Percentiles rank a stretch among this genome's conserved stretches.
phyloP scores from a whole-genome alignment of 2,329 filamentous ascomycete genomes.

The Botrytis pseudocinerea region DNA sequence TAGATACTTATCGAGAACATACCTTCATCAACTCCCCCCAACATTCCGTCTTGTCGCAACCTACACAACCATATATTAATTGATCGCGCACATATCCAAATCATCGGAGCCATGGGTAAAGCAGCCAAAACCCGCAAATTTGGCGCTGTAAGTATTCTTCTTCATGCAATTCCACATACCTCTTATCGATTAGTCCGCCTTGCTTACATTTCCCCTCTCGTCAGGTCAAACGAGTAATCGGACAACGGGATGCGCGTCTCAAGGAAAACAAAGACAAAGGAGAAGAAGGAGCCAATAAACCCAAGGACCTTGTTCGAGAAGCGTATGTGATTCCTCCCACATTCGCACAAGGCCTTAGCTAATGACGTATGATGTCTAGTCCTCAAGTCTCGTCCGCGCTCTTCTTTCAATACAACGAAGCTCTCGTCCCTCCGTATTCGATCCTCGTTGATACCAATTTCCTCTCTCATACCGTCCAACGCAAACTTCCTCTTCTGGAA shows the following conservation, averaged over 20 bases:
- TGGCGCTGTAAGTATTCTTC: slow-evolving; percentile 54
- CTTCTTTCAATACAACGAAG: slow-evolving; percentile 88
- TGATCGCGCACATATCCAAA: neutral
- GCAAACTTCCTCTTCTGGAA: slow-evolving; percentile 84
- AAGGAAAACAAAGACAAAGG: slow-evolving; percentile 77
- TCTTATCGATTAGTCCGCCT: slow-evolving; percentile 30
- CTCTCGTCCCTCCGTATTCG: slow-evolving; percentile 78
- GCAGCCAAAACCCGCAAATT: slow-evolving; percentile 93
- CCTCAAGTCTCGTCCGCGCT: slow-evolving; percentile 79
- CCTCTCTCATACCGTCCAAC: slow-evolving; percentile 83
- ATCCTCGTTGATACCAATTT: slow-evolving; percentile 80
- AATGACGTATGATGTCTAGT: slow-evolving; percentile 40
- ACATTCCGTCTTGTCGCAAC: neutral
- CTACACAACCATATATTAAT: neutral
- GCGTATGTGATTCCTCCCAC: slow-evolving; percentile 49
- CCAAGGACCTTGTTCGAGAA: slow-evolving; percentile 69
- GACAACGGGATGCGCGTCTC: slow-evolving; percentile 74
- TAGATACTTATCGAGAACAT: slow-evolving; percentile 4
- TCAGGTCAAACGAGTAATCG: slow-evolving; percentile 76
- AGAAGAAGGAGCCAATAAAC: slow-evolving; percentile 60
- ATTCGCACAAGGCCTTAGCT: slow-evolving; percentile 18
- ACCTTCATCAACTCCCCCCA: neutral
- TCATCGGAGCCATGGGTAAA: slow-evolving; percentile 67
- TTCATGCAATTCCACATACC: neutral
- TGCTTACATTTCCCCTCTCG: slow-evolving; percentile 4